Conservation (phyloP, 2,329 filamentous ascomycete species). For the Colletotrichum sublineola region DNA sequence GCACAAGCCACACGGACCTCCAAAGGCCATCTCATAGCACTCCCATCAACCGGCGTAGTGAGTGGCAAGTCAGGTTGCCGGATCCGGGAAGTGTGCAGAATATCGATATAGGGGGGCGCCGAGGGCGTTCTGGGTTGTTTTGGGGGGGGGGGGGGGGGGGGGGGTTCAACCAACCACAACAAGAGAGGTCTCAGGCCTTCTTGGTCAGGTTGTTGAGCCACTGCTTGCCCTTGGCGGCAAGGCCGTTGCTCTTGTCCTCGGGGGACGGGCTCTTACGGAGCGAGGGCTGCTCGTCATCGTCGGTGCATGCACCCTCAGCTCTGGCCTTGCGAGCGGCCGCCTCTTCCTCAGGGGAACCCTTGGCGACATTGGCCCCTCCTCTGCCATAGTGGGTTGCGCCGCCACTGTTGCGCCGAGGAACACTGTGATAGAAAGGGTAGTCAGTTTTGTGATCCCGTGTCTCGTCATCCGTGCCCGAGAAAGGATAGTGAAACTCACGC, state of each 20-base stretch:
- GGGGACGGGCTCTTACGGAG: constrained; percentile 42
- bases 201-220: constrained; percentile 65
- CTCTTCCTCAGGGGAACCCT: constrained; percentile 58
- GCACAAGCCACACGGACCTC: not conserved
- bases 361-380: constrained; percentile 80
- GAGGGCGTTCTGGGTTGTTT: not conserved
- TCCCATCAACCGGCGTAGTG: not conserved
- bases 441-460: constrained; percentile 26
- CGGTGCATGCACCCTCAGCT: constrained; percentile 49
- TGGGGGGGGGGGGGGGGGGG: too few relatives aligned
- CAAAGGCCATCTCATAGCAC: not conserved
- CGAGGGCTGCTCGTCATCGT: constrained; percentile 47
- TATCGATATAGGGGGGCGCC: not conserved
- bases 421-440: constrained; percentile 51
- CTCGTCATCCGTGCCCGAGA: not conserved
- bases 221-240: constrained; percentile 61
- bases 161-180: not conserved
- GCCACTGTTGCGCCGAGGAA: constrained; percentile 68
- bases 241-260: constrained; percentile 45
- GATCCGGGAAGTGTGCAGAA: not conserved
- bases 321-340: constrained; percentile 47
- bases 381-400: constrained; percentile 77
- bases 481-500: constrained; percentile 63
- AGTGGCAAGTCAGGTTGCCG: not conserved
- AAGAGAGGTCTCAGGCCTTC: constrained; percentile 54